Evolutionary conservation across 768 basidiomycete genomes (phyloP).

Genomic region (Collybiopsis luxurians): DNA sequence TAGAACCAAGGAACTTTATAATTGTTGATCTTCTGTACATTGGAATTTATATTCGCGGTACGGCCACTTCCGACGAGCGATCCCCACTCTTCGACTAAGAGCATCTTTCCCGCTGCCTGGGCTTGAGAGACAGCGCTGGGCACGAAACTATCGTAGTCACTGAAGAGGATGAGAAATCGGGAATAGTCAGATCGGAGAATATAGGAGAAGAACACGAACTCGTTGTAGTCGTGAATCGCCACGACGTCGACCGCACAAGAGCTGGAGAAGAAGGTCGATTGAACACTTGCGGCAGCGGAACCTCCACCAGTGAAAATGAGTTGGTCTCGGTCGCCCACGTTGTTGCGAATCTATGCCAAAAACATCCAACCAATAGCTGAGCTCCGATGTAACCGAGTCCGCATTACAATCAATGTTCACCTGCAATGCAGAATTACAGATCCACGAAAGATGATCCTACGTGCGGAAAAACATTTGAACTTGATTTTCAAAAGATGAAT

Average conservation of each 20-base stretch:
- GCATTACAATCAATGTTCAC: too few species aligned
- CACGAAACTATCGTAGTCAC: conserved; percentile 23
- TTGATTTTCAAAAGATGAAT: not conserved
- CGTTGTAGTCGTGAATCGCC: conserved; percentile 36
- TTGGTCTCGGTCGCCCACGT: conserved; percentile 21
- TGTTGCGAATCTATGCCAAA: conserved; percentile 19
- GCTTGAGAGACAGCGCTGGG: conserved; percentile 26
- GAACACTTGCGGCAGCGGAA: conserved; percentile 20
- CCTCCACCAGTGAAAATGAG: conserved; percentile 25
- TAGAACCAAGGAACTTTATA: conserved; percentile 37
- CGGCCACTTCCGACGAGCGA: conserved; percentile 22
- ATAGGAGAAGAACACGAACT: conserved; percentile 9
- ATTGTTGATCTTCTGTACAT: conserved; percentile 28
- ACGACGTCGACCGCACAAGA: conserved; percentile 30
- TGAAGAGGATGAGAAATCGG: not conserved
- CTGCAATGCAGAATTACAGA: conserved; percentile 21
- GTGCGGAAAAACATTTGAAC: not conserved
- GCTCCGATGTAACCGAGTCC: not conserved
- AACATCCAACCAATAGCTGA: too few species aligned
- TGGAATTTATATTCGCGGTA: conserved; percentile 30
- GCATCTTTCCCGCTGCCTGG: conserved; percentile 30
- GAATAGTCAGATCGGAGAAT: not conserved
- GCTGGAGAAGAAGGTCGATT: conserved; percentile 19
- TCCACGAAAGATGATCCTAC: conserved; percentile 17
- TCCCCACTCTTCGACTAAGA: conserved; percentile 37